phyloP scores from a whole-genome alignment of 2,329 filamentous ascomycete genomes.

The Fusarium verticillioides region DNA sequence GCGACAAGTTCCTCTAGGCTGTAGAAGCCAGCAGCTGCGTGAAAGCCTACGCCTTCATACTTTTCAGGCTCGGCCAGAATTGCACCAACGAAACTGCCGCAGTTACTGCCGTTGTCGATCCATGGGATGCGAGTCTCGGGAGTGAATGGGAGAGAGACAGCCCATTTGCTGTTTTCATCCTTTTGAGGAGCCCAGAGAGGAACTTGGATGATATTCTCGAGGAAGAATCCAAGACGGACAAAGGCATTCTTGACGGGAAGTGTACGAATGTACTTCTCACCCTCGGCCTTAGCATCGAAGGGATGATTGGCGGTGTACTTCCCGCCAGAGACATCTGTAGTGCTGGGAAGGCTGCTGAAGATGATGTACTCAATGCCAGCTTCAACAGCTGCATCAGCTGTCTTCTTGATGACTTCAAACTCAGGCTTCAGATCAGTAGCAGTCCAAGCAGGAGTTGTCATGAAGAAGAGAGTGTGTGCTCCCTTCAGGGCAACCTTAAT shows the following conservation, averaged over 20 bases:
- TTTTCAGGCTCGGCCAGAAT: constrained; percentile 56
- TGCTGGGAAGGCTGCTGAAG: constrained; percentile 53
- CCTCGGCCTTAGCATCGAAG: constrained; percentile 65
- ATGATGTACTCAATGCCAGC: constrained; percentile 53
- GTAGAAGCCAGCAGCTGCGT: constrained; percentile 55
- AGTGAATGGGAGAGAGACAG: constrained; percentile 30
- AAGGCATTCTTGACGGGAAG: constrained; percentile 58
- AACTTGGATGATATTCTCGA: constrained; percentile 51
- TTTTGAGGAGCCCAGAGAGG: constrained; percentile 45
- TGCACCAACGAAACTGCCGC: constrained; percentile 55
- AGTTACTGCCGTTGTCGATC: constrained; percentile 57
- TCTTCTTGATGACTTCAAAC: constrained; percentile 52
- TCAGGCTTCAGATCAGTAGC: constrained; percentile 47
- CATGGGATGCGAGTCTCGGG: constrained; percentile 53
- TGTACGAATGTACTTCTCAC: constrained; percentile 62
- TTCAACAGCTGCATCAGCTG: constrained; percentile 54
- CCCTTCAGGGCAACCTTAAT: constrained; percentile 55
- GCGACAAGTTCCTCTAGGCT: constrained; percentile 52
- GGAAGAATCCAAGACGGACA: constrained; percentile 55
- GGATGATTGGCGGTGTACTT: constrained; percentile 49
- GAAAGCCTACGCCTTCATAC: constrained; percentile 56
- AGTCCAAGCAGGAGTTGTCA: constrained; percentile 58
- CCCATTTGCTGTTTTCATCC: constrained; percentile 46
- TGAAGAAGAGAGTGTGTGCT: constrained; percentile 60
- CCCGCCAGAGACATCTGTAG: constrained; percentile 50